Conservation (phyloP, 2,329 filamentous ascomycete species). For the Chaetomium sp. region DNA sequence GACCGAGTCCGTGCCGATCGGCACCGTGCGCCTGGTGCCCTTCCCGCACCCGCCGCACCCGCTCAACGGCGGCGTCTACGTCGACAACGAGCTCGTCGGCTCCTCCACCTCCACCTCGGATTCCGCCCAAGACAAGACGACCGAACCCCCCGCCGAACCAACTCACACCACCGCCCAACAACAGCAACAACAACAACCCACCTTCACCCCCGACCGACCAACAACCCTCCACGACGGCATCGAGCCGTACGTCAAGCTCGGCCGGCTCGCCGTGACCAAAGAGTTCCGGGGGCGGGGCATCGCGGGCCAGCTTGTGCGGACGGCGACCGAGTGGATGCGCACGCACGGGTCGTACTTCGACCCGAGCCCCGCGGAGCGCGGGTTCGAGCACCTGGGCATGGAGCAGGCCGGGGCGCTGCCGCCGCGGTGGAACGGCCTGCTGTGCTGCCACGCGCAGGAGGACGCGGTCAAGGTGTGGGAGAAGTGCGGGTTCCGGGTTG, state of each 20-base stretch:
- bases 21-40: constrained; percentile 77
- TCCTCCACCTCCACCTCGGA: background rate
- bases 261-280: constrained; percentile 70
- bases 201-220: constrained; percentile 44
- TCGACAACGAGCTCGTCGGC: constrained; percentile 45
- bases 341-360: constrained; percentile 61
- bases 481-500: constrained; percentile 71
- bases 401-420: constrained; percentile 41
- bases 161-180: background rate
- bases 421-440: constrained; percentile 71
- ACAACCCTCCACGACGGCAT: constrained; percentile 59
- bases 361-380: constrained; percentile 49
- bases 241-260: constrained; percentile 82
- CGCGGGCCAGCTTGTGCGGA: constrained; percentile 65
- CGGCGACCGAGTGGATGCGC: constrained; percentile 68
- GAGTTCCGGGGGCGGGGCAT: constrained; percentile 68
- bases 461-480: constrained; percentile 66
- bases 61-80: constrained; percentile 51
- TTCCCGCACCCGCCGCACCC: constrained; percentile 74
- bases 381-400: constrained; percentile 49
- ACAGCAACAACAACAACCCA: constrained; percentile 14
- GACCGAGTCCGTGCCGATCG: constrained; percentile 60
- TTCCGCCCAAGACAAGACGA: background rate
- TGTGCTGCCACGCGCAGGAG: constrained; percentile 79
- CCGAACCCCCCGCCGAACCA: constrained; percentile 39